Base-by-base conservation (phyloP, 768 basidiomycete genomes). In the Hypholoma fasciculare region DNA sequence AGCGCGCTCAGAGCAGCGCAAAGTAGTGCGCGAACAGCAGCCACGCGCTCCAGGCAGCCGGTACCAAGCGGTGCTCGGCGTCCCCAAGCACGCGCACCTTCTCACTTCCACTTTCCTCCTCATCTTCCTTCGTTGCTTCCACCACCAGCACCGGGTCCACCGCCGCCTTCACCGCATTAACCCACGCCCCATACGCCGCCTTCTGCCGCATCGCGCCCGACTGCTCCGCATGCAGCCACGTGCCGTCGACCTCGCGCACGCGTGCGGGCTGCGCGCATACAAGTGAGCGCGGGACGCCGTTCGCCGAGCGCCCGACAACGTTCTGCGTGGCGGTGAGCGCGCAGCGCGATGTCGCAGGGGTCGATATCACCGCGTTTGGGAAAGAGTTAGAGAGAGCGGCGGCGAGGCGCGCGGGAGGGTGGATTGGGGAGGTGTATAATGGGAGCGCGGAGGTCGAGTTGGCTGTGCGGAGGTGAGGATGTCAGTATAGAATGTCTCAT, bases 211-310 rank as follows among this genome's bases (percentile, higher is more conserved):
- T 51, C 4, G 49, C 53, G 7, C 51, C 47, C 7, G 72, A 68
- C 60, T 82, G 79, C 58, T 82, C 80, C 23, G 75, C 68, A 62
- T 80, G 78, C 13, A 81, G 60, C 61, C 80, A 82, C 44, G 71
- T 61, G 1, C 79, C 80, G 0, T 66, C 70, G 17, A 70, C 72
- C 0, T 46, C 37, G 7, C 38, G 53, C 6, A 69, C 65, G 6
- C 49, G 65, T 3, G 76, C 68, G 16, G 63, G 63, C 34, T 50
- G 60, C 1, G 44, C 64, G 58, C 76, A 81, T 3, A 78, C 75
- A 5, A 53, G 46, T 2, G 54, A 49, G 11, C 65, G 64, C 8
- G 60, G 43, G 5, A 78, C 63, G 26, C 74, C 72, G 55, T 82
- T 82, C 38, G 80, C 59, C 27, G 78, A 65, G 19, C 80, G 69